Evolutionary conservation across 1,139 yeast species (phyloP).

Genomic region (Candida sp.): DNA sequence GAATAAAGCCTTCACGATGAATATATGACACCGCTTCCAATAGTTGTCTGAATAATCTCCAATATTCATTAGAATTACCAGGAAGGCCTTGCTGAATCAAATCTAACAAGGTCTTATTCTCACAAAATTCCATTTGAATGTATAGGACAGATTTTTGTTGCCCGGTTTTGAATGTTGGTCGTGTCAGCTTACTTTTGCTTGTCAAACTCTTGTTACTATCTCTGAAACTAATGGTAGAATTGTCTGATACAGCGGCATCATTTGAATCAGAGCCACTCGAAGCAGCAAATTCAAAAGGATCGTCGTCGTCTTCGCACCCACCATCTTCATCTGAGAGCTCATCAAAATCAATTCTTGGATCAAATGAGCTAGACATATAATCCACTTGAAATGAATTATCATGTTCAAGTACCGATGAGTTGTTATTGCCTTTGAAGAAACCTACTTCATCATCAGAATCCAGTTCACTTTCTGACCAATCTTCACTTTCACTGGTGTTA

Average conservation of each 20-base stretch:
- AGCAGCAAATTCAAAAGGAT: constrained; percentile 28
- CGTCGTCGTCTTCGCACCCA: constrained; percentile 17
- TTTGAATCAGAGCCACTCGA: constrained; percentile 13
- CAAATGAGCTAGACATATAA: constrained; percentile 64
- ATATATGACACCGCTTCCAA: constrained; percentile 90
- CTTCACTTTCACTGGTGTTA: constrained; percentile 2
- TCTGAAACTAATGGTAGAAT: constrained; percentile 1
- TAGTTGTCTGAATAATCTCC: constrained; percentile 86
- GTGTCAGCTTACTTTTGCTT: background rate
- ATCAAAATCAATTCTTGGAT: constrained; percentile 59
- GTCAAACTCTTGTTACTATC: background rate
- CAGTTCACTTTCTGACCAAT: background rate
- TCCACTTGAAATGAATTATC: constrained; percentile 50
- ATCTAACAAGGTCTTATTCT: constrained; percentile 83
- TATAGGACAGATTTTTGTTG: constrained; percentile 51
- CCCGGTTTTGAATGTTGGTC: background rate
- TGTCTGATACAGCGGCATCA: constrained; percentile 3
- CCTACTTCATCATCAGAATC: constrained; percentile 6
- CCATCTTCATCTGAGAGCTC: constrained; percentile 34
- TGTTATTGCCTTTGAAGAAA: constrained; percentile 17
- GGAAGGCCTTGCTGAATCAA: constrained; percentile 81
- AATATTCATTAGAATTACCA: constrained; percentile 71
- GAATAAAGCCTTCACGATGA: constrained; percentile 92
- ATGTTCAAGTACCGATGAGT: constrained; percentile 26
- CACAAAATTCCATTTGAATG: constrained; percentile 99